Conservation (phyloP, 352 stramenopile genomes). For the Phytophthora syringae region DNA sequence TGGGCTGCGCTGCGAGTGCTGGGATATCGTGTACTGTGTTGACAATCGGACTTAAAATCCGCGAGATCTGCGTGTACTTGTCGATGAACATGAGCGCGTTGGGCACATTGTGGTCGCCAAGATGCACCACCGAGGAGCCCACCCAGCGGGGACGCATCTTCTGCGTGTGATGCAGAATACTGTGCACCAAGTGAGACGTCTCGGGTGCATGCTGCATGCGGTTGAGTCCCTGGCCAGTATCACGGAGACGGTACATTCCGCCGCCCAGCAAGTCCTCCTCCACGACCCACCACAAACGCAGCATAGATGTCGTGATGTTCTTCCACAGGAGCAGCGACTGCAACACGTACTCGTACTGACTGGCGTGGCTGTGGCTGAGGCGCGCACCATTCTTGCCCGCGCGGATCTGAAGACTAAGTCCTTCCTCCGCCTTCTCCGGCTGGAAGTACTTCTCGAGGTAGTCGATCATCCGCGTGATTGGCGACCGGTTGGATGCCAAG, state of each 20-base stretch:
- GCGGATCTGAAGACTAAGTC: constrained; percentile 64
- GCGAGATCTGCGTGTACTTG: constrained; percentile 96
- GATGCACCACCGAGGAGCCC: constrained; percentile 95
- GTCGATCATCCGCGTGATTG: constrained; percentile 72
- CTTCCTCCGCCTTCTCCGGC: constrained; percentile 47
- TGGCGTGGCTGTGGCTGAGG: constrained; percentile 94
- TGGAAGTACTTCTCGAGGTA: constrained; percentile 67
- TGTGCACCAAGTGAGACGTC: constrained; percentile 95
- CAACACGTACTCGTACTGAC: constrained; percentile 97
- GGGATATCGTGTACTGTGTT: constrained; percentile 71
- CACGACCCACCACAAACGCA: constrained; percentile 95
- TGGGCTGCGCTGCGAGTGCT: constrained; percentile 43
- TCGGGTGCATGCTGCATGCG: constrained; percentile 93
- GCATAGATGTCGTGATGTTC: constrained; percentile 98
- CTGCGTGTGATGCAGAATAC: constrained; percentile 89
- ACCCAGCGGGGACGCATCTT: constrained; percentile 90
- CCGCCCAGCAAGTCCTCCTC: constrained; percentile 91
- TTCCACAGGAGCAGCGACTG: constrained; percentile 97
- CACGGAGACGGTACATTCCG: constrained; percentile 91
- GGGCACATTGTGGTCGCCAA: constrained; percentile 98
- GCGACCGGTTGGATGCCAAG: constrained; percentile 58
- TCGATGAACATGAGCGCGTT: constrained; percentile 99
- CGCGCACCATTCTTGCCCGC: constrained; percentile 92
- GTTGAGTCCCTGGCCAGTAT: constrained; percentile 96
- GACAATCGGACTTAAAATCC: constrained; percentile 88